Evolutionary conservation across 306 rosid species (phyloP).

Genomic region (Vicia villosa): DNA sequence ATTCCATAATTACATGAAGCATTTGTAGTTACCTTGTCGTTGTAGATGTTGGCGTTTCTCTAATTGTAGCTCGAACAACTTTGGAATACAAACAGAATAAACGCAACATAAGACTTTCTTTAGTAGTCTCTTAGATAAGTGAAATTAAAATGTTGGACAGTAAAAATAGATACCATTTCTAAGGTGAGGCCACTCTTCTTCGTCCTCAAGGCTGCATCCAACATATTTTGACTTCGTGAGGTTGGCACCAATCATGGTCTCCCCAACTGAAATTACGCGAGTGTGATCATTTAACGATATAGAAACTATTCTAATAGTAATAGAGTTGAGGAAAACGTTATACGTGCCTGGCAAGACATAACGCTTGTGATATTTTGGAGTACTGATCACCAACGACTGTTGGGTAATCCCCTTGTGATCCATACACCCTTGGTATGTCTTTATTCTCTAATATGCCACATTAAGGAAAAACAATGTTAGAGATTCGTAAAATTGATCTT

Average conservation of each 20-base stretch:
- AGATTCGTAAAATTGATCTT: conserved; percentile 24
- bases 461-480: conserved; percentile 28
- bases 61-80: conserved; percentile 91
- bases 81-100: conserved; percentile 38
- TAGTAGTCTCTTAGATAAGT: conserved; percentile 23
- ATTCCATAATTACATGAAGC: conserved; percentile 19
- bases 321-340: conserved; percentile 16
- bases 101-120: conserved; percentile 23
- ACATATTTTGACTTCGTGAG: conserved; percentile 60
- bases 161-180: conserved; percentile 61
- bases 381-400: conserved; percentile 75
- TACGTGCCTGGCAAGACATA: conserved; percentile 86
- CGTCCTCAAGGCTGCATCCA: conserved; percentile 86
- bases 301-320: conserved; percentile 3
- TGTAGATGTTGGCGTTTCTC: conserved; percentile 73
- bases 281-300: conserved; percentile 33
- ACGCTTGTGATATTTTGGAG: conserved; percentile 88
- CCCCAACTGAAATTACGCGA: conserved; percentile 65
- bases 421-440: conserved; percentile 78
- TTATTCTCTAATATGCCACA: conserved; percentile 63
- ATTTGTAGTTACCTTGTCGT: conserved; percentile 42
- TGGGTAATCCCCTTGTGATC: conserved; percentile 84
- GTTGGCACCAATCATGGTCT: conserved; percentile 70
- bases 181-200: conserved; percentile 87
- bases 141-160: conserved; percentile 20